phyloP scores from a whole-genome alignment of 768 basidiomycete genomes.

The Brasilioporus rufonigricans region DNA sequence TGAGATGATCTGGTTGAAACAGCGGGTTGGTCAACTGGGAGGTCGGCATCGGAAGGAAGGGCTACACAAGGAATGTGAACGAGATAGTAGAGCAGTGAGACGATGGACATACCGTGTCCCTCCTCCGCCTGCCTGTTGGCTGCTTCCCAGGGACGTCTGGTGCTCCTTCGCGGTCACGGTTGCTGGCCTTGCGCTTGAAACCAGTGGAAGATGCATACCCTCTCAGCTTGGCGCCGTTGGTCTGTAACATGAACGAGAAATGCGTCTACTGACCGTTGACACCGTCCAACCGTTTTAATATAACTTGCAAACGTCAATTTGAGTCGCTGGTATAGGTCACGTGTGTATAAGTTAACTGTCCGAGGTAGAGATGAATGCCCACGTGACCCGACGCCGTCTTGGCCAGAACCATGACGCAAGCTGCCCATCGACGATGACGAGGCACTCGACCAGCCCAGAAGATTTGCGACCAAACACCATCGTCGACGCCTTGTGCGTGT shows the following conservation, averaged over 20 bases:
- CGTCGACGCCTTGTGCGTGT: no score
- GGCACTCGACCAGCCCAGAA: conserved; percentile 54
- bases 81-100: no score
- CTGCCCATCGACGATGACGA: conserved; percentile 39
- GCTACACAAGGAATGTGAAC: conserved; percentile 25
- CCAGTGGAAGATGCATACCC: no score
- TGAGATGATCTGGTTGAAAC: no score
- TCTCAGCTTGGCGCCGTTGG: no score
- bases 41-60: conserved; percentile 42
- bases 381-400: conserved; percentile 26
- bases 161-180: conserved; percentile 10
- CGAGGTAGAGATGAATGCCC: no score
- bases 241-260: conserved; percentile 4
- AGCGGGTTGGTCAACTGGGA: conserved; percentile 38
- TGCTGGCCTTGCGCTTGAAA: no score
- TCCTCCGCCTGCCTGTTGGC: no score
- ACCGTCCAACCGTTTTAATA: conserved; percentile 3
- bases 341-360: conserved; percentile 6
- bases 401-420: conserved; percentile 32
- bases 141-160: no score
- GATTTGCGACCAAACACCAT: conserved; percentile 43
- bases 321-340: not conserved
- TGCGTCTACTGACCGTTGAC: conserved; percentile 16
- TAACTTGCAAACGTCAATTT: no score
- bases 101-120: no score